Percentiles rank a stretch among this genome's conserved stretches.
Evolutionary conservation across 148 eudicot species (phyloP).

Genomic region (Chenopodium berlandieri): DNA sequence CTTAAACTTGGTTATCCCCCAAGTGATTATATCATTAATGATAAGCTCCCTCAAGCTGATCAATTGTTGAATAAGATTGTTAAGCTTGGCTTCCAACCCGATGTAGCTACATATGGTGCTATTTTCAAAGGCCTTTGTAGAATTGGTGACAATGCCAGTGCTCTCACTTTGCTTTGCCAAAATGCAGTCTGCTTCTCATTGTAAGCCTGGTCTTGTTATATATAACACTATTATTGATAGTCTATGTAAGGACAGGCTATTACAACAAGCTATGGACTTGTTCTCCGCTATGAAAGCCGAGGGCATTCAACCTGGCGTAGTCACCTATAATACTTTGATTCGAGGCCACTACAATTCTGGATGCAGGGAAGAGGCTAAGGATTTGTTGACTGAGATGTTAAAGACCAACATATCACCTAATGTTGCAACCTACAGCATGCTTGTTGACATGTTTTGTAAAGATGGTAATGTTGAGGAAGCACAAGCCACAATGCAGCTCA

Average conservation of each 20-base stretch:
- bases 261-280: background rate
- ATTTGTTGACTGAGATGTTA: background rate
- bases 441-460: background rate
- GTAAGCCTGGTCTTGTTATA: conserved; percentile 6
- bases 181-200: background rate
- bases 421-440: background rate
- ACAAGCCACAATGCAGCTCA: background rate
- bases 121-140: conserved; percentile 42
- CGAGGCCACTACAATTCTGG: conserved; percentile 3
- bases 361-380: background rate
- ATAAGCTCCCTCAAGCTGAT: background rate
- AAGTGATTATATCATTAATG: no score
- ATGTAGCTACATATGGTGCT: background rate
- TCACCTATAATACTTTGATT: conserved; percentile 22
- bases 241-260: conserved; percentile 11
- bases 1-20: no score
- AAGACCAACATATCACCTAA: background rate
- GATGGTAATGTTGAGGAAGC: conserved; percentile 11
- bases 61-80: background rate
- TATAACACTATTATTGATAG: conserved; percentile 22
- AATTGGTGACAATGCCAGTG: conserved; percentile 31
- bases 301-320: conserved; percentile 14
- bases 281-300: conserved; percentile 3
- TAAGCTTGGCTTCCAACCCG: conserved; percentile 4
- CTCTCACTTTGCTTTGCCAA: conserved; percentile 24